A percentile compares a stretch with the other conserved stretches of the same genome.
Conservation (phyloP, 169 alveolate species). For the Plasmodium vinckei region DNA sequence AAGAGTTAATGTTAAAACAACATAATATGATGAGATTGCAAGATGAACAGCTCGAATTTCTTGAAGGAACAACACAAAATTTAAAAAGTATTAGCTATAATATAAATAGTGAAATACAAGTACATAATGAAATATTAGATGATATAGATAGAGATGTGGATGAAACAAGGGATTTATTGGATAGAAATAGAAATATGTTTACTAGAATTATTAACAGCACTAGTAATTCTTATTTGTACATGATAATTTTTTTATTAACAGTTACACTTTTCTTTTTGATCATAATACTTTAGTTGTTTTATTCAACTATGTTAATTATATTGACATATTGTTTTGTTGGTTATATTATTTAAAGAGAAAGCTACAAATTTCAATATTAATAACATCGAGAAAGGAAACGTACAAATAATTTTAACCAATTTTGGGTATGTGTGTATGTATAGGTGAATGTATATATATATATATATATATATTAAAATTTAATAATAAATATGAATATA, state of each 20-base stretch:
- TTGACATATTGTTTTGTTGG: too few relatives aligned
- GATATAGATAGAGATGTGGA: constrained; percentile 82
- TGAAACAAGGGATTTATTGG: constrained; percentile 76
- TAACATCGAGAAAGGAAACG: too few relatives aligned
- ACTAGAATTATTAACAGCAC: constrained; percentile 77
- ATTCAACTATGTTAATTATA: not conserved
- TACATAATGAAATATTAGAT: constrained; percentile 81
- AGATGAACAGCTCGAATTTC: constrained; percentile 81
- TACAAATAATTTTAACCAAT: too few relatives aligned
- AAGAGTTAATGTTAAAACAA: constrained; percentile 54
- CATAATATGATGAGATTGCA: constrained; percentile 83
- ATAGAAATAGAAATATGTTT: constrained; percentile 80
- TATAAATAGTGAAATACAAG: constrained; percentile 82
- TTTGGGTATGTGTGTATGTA: too few relatives aligned
- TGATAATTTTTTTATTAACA: constrained; percentile 78
- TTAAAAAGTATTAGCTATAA: constrained; percentile 81
- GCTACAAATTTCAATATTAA: too few relatives aligned
- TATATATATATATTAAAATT: too few relatives aligned
- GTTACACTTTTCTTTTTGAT: constrained; percentile 75
- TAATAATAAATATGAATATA: too few relatives aligned
- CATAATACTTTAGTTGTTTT: constrained; percentile 34
- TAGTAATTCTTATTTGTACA: constrained; percentile 79
- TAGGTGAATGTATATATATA: too few relatives aligned
- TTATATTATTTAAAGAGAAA: too few relatives aligned
- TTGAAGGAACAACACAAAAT: constrained; percentile 83